Conservation (phyloP, 441 rosid species). For the Dalechampia spathulata region DNA sequence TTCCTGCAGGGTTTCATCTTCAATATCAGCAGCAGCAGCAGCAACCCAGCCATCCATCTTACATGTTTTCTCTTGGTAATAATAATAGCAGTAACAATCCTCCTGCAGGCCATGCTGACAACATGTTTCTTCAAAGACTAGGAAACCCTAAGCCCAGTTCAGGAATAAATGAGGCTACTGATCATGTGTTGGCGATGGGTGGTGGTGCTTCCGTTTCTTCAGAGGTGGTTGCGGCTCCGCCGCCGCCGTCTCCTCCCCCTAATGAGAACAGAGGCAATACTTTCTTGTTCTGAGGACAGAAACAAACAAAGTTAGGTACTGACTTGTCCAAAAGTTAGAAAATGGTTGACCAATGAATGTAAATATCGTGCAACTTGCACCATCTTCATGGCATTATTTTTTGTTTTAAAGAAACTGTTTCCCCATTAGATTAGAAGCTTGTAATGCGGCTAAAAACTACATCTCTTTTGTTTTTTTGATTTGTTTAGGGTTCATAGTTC, state of each 20-base stretch:
- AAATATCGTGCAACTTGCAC: slow-evolving; percentile 15
- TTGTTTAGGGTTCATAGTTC: neutral
- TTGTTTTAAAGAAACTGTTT: too few relatives aligned
- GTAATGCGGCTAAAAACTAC: neutral
- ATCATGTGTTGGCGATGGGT: neutral
- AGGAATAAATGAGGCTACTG: neutral
- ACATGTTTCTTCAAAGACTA: slow-evolving; percentile 11
- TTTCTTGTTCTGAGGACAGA: slow-evolving; percentile 36
- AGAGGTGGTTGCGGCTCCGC: neutral
- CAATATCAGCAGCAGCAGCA: slow-evolving; percentile 27
- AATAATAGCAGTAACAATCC: neutral
- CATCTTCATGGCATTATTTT: neutral
- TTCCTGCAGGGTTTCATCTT: slow-evolving; percentile 18
- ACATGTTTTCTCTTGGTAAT: slow-evolving; percentile 33
- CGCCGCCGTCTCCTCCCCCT: slow-evolving; percentile 4
- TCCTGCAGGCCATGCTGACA: neutral
- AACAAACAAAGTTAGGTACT: slow-evolving; percentile 42
- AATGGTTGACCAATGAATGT: slow-evolving; percentile 29
- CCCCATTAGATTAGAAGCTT: too few relatives aligned
- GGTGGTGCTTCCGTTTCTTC: neutral
- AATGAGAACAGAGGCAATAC: slow-evolving; percentile 26
- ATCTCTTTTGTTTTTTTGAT: neutral
- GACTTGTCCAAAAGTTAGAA: slow-evolving; percentile 26
- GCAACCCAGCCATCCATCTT: slow-evolving; percentile 17
- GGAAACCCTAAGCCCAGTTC: neutral